Evolutionary conservation across 257 asterid genomes (phyloP).

Genomic region (Vinca minor): DNA sequence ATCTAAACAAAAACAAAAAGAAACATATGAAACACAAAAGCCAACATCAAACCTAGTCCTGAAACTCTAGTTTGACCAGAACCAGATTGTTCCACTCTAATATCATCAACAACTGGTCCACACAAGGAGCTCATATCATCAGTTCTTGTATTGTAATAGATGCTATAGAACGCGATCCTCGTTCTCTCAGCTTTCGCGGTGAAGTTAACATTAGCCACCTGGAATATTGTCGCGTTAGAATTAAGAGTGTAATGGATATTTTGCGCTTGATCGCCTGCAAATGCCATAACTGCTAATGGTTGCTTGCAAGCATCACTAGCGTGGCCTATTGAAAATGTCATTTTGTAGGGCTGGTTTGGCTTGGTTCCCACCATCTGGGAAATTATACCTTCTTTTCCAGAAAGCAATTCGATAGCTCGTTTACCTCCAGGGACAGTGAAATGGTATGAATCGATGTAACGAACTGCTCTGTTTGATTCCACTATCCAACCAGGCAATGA

Average conservation of each 20-base stretch:
- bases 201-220: conserved; percentile 50
- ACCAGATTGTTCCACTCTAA: conserved; percentile 51
- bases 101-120: conserved; percentile 93
- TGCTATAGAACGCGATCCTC: conserved; percentile 73
- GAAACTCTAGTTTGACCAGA: conserved; percentile 19
- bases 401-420: conserved; percentile 72
- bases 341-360: conserved; percentile 52
- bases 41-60: conserved; percentile 26
- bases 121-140: conserved; percentile 91
- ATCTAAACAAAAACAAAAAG: conserved; percentile 13
- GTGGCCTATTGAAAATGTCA: conserved; percentile 68
- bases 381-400: conserved; percentile 88
- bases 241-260: conserved; percentile 47
- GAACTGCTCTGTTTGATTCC: conserved; percentile 88
- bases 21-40: conserved; percentile 14
- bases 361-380: conserved; percentile 90
- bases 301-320: conserved; percentile 72
- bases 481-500: conserved; percentile 96
- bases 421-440: conserved; percentile 73
- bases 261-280: conserved; percentile 61
- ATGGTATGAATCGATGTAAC: conserved; percentile 73
- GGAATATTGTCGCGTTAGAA: conserved; percentile 53
- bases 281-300: conserved; percentile 87
- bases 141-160: conserved; percentile 81
- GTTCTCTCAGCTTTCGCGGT: conserved; percentile 80